A percentile compares a stretch with the other conserved stretches of the same genome.
Conservation (phyloP, 1,284 basidiomycete species). For the Xerocomus nothofagi region DNA sequence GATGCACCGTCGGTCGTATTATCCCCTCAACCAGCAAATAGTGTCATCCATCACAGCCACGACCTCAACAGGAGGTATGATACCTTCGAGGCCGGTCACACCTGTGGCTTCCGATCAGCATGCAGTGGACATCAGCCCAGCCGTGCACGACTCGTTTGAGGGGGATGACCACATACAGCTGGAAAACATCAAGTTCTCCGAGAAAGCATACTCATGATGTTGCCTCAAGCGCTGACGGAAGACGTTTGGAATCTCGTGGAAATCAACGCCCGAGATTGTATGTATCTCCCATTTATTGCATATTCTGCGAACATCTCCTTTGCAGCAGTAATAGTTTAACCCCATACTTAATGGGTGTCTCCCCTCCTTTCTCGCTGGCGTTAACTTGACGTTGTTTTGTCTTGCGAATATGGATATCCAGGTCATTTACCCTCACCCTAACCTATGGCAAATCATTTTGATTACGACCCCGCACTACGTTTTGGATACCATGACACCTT, state of each 20-base stretch:
- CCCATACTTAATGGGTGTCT: slow-evolving; percentile 21
- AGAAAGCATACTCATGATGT: slow-evolving; percentile 34
- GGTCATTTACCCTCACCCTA: slow-evolving; percentile 11
- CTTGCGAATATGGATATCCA: slow-evolving; percentile 17
- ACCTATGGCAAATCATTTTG: slow-evolving; percentile 14
- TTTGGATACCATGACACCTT: slow-evolving; percentile 29
- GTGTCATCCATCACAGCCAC: slow-evolving; percentile 48
- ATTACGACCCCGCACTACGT: slow-evolving; percentile 21
- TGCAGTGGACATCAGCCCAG: slow-evolving; percentile 15
- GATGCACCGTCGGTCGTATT: slow-evolving; percentile 82
- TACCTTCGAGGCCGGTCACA: slow-evolving; percentile 48
- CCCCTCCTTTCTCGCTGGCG: slow-evolving; percentile 13
- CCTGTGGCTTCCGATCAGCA: slow-evolving; percentile 36
- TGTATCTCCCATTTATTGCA: slow-evolving; percentile 30
- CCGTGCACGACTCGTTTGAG: slow-evolving; percentile 25
- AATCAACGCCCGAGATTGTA: slow-evolving; percentile 9
- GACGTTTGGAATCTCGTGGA: slow-evolving; percentile 1
- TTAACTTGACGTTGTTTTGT: slow-evolving; percentile 9
- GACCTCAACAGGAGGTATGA: slow-evolving; percentile 43
- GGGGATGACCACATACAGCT: slow-evolving; percentile 16
- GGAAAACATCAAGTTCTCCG: slow-evolving; percentile 22
- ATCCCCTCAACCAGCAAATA: slow-evolving; percentile 74
- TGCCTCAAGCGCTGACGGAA: neutral
- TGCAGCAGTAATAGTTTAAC: slow-evolving; percentile 22
- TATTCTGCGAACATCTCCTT: slow-evolving; percentile 20